Percentiles rank a stretch among this genome's conserved stretches.
These are phyloP conservation scores for Eremothecium cymbalariae DNA, from an alignment of 1,139 yeast species.

Conservation along the genomic window DNA sequence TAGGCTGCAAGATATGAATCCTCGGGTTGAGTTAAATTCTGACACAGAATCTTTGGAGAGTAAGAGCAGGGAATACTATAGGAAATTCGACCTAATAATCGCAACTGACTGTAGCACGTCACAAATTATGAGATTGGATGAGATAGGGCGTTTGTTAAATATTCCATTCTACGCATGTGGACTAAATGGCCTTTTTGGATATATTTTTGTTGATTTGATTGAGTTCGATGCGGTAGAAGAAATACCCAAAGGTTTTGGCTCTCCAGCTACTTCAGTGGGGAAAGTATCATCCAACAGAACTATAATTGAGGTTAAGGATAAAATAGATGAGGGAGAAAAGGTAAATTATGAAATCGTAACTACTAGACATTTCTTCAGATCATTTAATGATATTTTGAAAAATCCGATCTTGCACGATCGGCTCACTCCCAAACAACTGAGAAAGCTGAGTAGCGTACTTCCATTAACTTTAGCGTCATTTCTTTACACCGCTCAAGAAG, in stretches of 20 bases:
- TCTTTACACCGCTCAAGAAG: slow-evolving; percentile 25
- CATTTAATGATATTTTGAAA: slow-evolving; percentile 35
- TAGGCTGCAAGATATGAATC: slow-evolving; percentile 64
- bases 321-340: slow-evolving; percentile 33
- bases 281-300: slow-evolving; percentile 41
- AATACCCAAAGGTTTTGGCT: slow-evolving; percentile 38
- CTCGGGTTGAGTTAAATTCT: slow-evolving; percentile 50
- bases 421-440: slow-evolving; percentile 47
- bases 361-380: slow-evolving; percentile 45
- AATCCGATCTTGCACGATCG: slow-evolving; percentile 37
- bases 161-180: slow-evolving; percentile 66
- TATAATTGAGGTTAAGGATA: slow-evolving; percentile 41
- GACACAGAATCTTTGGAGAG: slow-evolving; percentile 34
- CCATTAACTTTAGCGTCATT: slow-evolving; percentile 56
- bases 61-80: slow-evolving; percentile 38
- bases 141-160: slow-evolving; percentile 43
- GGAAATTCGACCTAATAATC: slow-evolving; percentile 61
- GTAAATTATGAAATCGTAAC: slow-evolving; percentile 44
- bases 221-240: slow-evolving; percentile 47
- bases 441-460: slow-evolving; percentile 50
- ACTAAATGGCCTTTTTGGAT: slow-evolving; percentile 76
- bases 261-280: slow-evolving; percentile 41
- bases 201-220: slow-evolving; percentile 69
- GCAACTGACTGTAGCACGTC: slow-evolving; percentile 54
- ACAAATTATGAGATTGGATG: slow-evolving; percentile 42